Evolutionary conservation across 2,329 filamentous ascomycete genomes (phyloP).

Genomic region (Monilinia fructicola): DNA sequence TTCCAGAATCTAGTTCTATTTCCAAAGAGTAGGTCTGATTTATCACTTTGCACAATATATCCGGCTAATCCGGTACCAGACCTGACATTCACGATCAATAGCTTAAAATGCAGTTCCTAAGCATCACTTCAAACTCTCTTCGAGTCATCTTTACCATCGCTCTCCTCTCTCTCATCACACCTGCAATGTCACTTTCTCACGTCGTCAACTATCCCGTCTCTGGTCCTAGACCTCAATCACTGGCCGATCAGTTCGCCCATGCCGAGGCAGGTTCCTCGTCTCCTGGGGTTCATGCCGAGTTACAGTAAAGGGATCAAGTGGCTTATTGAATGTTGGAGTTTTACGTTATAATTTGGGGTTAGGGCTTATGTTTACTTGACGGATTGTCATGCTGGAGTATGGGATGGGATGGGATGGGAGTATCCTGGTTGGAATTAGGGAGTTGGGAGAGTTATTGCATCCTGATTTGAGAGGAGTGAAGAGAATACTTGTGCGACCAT

Average conservation of each 20-base stretch:
- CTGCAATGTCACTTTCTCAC: not conserved
- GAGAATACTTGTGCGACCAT: no score
- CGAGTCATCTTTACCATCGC: not conserved
- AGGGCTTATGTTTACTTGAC: not conserved
- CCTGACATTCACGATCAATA: not conserved
- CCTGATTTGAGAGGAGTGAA: no score
- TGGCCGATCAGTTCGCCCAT: not conserved
- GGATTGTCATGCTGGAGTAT: no score
- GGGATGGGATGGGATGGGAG: not conserved
- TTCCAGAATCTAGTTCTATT: no score
- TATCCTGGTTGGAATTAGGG: no score
- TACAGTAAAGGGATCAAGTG: not conserved
- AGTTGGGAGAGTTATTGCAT: no score
- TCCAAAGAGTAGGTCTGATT: not conserved
- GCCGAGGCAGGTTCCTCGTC: not conserved
- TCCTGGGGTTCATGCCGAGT: not conserved
- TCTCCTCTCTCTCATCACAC: not conserved
- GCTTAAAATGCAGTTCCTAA: not conserved
- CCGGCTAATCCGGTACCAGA: not conserved
- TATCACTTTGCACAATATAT: not conserved
- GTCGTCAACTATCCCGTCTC: slow-evolving; percentile 6
- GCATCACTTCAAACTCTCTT: not conserved
- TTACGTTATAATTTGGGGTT: not conserved
- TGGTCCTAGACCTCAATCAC: not conserved
- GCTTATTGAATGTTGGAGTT: not conserved